Evolutionary conservation across 176 grass and related monocot genomes (phyloP).

Genomic region (Dactylis glomerata): DNA sequence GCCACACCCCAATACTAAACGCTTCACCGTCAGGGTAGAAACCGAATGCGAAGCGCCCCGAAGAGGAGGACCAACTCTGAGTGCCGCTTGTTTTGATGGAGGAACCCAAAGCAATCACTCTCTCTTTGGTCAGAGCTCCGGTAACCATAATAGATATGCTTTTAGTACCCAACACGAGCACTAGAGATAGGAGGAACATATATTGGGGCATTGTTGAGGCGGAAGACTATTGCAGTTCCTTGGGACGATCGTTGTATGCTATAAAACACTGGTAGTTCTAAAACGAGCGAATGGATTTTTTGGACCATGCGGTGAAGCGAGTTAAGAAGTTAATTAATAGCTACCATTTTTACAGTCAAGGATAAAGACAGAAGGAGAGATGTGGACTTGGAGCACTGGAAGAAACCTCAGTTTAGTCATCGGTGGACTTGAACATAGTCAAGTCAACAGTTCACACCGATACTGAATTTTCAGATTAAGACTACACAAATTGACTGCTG

Average conservation of each 20-base stretch:
- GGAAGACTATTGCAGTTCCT: no score
- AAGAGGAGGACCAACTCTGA: conserved; percentile 38
- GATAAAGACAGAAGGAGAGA: neutral
- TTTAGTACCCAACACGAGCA: no score
- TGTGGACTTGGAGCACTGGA: neutral
- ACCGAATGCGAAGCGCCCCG: conserved; percentile 38
- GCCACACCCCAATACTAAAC: conserved; percentile 44
- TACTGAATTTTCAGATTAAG: neutral
- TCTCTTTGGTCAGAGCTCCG: neutral
- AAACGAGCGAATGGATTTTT: no score
- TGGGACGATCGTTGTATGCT: no score
- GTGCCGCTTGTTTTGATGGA: neutral
- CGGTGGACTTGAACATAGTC: neutral
- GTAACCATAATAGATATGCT: no score
- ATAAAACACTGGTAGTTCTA: no score
- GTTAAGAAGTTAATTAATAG: no score
- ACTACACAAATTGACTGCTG: no score
- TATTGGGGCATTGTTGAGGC: no score
- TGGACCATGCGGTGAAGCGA: no score
- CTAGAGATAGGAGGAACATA: no score
- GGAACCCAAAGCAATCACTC: neutral
- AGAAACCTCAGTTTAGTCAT: neutral
- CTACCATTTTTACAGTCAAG: no score
- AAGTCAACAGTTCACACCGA: neutral
- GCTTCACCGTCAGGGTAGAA: conserved; percentile 40